Evolutionary conservation across 169 alveolate species (phyloP), one percentile per base, ranked within the genome.

Genomic region (Pseudocohnilembus persalinus): DNA sequence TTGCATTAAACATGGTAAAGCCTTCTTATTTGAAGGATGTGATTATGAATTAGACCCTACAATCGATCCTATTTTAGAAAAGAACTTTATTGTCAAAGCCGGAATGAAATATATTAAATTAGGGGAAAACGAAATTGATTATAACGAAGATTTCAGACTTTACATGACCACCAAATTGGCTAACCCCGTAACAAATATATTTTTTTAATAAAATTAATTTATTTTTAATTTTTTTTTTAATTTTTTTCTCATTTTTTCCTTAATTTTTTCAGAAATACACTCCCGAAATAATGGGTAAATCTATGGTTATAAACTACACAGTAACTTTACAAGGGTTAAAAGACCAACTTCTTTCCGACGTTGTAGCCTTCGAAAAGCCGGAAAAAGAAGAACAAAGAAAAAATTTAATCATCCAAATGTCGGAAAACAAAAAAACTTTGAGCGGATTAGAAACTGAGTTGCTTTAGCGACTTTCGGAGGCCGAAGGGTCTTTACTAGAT

Each of bases 31-130:
- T 74, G 99, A 98, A 89, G 95, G 94, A 63, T 95, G 97, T 76
- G 99, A 97, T 88, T 98, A 97, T 77, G 98, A 97, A 80, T 89
- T 98, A 31, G 99, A 98, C 88, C 99, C 99, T 29, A 96, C 95
- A 92, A 96, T 98, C 82, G 98, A 96, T 77, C 98, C 98, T 25
- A 96, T 98, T 31, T 85, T 98, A 49, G 99, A 98, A 91, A 96
- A 96, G 90, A 93, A 92, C 88, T 88, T 90, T 49, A 94, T 93
- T 29, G 88, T 95, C 24, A 91, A 93, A 83, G 96, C 96, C 73
- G 98, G 98, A 33, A 96, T 94, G 78, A 96, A 95, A 91, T 89
- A 92, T 0, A 92, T 91, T 63, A 93, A 94, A 30, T 84, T 93
- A 74, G 96, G 96, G 30, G 98, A 96, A 84, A 82, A 81, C 63